Evolutionary conservation across 192 early-diverging fungal genomes (phyloP).

Genomic region (Coemansia sp.): DNA sequence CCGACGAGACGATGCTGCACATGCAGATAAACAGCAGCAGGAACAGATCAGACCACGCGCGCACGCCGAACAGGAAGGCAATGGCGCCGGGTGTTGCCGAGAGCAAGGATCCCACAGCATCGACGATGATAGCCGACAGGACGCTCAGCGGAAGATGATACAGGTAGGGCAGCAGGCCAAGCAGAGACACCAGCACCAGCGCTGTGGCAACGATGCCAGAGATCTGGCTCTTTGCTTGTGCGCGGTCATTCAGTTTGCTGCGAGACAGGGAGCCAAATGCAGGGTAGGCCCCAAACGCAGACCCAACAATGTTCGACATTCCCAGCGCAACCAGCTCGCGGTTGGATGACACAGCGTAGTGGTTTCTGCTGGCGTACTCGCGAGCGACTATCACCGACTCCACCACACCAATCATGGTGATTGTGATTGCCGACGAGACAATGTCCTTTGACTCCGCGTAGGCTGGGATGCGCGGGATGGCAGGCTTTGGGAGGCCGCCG

Average conservation of each 20-base stretch:
- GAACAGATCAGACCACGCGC: constrained; percentile 80
- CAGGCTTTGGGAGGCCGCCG: constrained; percentile 56
- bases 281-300: constrained; percentile 73
- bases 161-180: constrained; percentile 81
- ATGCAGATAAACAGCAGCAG: constrained; percentile 86
- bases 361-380: constrained; percentile 87
- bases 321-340: constrained; percentile 96
- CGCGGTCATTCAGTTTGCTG: constrained; percentile 89
- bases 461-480: constrained; percentile 63
- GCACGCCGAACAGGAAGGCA: constrained; percentile 74
- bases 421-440: constrained; percentile 80
- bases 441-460: constrained; percentile 65
- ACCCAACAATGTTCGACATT: constrained; percentile 79
- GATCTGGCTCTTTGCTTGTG: constrained; percentile 88
- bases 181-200: constrained; percentile 75
- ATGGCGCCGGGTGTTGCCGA: constrained; percentile 75
- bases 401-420: constrained; percentile 96
- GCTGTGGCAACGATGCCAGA: constrained; percentile 78
- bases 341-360: constrained; percentile 91
- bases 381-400: constrained; percentile 95
- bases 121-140: constrained; percentile 77
- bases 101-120: constrained; percentile 78
- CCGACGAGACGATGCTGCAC: constrained; percentile 84
- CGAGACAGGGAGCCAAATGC: constrained; percentile 91
- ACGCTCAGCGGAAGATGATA: constrained; percentile 83